These are phyloP conservation scores for Populus hybrid DNA, from an alignment of 441 rosid genomes.

Conservation along the genomic window DNA sequence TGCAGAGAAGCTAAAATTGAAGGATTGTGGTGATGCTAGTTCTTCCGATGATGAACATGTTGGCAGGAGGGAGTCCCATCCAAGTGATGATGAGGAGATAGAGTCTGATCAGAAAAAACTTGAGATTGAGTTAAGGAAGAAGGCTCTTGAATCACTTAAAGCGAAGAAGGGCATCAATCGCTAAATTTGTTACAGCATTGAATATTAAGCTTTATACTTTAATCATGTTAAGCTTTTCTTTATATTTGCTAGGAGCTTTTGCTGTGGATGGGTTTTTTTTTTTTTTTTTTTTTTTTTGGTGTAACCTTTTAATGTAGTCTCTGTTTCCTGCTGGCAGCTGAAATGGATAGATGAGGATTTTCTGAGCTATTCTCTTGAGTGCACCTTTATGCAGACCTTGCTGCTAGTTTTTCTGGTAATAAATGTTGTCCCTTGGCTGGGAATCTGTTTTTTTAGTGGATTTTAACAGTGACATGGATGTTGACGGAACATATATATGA, in stretches of 20 bases:
- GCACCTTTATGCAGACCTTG: conserved; percentile 68
- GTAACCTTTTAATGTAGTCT: conserved; percentile 58
- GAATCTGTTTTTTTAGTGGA: conserved; percentile 25
- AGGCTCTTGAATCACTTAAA: conserved; percentile 90
- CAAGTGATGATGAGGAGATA: conserved; percentile 42
- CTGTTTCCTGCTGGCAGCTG: conserved; percentile 90
- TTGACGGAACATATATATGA: conserved; percentile 7
- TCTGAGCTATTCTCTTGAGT: conserved; percentile 82
- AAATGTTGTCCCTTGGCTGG: conserved; percentile 40
- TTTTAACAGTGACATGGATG: too few species aligned
- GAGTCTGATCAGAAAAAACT: conserved; percentile 72
- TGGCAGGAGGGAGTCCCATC: conserved; percentile 31
- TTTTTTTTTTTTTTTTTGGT: conserved; percentile 27
- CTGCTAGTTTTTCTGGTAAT: conserved; percentile 84
- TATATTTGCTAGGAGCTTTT: conserved; percentile 28
- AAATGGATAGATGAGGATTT: conserved; percentile 77
- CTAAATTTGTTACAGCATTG: conserved; percentile 22
- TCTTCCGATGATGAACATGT: conserved; percentile 54
- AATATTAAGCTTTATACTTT: conserved; percentile 27
- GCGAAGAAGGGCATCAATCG: conserved; percentile 99
- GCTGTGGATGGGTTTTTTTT: conserved; percentile 30
- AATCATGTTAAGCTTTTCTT: conserved; percentile 31
- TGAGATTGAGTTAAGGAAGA: conserved; percentile 90
- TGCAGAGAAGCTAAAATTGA: conserved; percentile 63
- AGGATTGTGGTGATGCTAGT: conserved; percentile 40